These are phyloP conservation scores for Deuterostichococcus epilithicus DNA, from an alignment of 139 green algal species.

Conservation along the genomic window DNA sequence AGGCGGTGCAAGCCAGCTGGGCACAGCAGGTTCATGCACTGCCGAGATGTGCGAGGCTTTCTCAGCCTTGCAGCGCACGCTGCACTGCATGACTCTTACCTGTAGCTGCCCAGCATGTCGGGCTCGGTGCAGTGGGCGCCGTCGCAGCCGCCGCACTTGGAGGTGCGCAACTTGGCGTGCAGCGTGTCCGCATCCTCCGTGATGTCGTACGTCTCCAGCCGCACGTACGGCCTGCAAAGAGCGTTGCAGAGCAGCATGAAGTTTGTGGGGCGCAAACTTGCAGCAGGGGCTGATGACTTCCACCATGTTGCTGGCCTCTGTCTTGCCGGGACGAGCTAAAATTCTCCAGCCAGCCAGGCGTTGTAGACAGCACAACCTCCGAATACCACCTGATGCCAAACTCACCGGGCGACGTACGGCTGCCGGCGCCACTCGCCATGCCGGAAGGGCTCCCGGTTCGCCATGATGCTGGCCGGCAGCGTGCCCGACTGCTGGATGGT, in stretches of 20 bases:
- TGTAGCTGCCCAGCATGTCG: slow-evolving; percentile 35
- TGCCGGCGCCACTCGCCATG: slow-evolving; percentile 56
- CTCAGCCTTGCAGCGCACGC: no score
- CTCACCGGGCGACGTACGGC: slow-evolving; percentile 35
- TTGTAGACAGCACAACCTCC: no score
- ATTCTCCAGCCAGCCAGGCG: no score
- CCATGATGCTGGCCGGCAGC: slow-evolving; percentile 28
- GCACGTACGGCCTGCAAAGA: slow-evolving; percentile 46
- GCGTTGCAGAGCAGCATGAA: no score
- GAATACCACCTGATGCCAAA: no score
- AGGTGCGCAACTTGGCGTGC: slow-evolving; percentile 55
- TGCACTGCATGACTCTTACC: slow-evolving; percentile 9
- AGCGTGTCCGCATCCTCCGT: slow-evolving; percentile 42
- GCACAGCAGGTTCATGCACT: not conserved
- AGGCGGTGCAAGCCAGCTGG: not conserved
- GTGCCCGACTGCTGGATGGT: not conserved
- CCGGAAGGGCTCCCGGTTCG: slow-evolving; percentile 56
- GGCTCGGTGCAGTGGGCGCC: slow-evolving; percentile 42
- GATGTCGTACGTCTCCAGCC: slow-evolving; percentile 53
- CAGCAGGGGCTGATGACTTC: no score
- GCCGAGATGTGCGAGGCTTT: no score
- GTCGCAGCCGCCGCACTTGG: slow-evolving; percentile 44
- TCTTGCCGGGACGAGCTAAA: no score
- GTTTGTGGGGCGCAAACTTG: no score
- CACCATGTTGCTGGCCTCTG: no score